Base-by-base conservation (phyloP, 805 yeast genomes). In the Monosporozyma unispora region DNA sequence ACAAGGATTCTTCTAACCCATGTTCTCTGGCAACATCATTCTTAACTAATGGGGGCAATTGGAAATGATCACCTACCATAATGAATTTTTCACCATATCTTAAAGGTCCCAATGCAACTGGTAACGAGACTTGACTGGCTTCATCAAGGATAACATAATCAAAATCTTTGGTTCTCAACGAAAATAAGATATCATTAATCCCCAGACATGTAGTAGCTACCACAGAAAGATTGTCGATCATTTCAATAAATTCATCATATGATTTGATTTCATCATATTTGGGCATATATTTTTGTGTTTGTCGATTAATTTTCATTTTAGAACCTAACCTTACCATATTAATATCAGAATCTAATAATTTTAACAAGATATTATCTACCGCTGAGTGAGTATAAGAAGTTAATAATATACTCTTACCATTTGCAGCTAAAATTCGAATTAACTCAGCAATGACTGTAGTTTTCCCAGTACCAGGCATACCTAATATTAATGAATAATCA, bases 391-490 rank as follows among this genome's bases (percentile, higher is more conserved):
- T 93, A 60, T 87, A 89, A 0, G 96, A 85, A 0, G 96, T 79
- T 45, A 93, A 67, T 22, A 93, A 69, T 1, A 93, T 83, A 0
- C 84, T 73, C 60, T 85, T 85, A 1, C 79, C 80, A 44, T 75
- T 73, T 1, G 68, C 66, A 2, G 58, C 83, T 27, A 93, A 62
- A 39, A 77, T 70, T 50, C 76, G 73, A 41, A 90, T 82, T 16
- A 93, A 59, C 44, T 82, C 81, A 0, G 95, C 84, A 48, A 93
- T 89, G 0, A 90, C 85, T 0, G 98, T 88, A 1, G 96, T 88
- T 60, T 88, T 88, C 9, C 96, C 99, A 0, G 98, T 93, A 3
- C 99, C 99, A 0, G 99, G 99, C 99, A 93, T 93, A 0, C 99
- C 99, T 52, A 91, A 69, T 18, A 93, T 77, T 57, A 93, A 71